A percentile compares a stretch with the other conserved stretches of the same genome.
These are phyloP conservation scores for Beauveria caledonica DNA, from an alignment of 2,329 filamentous ascomycete species.

Conservation along the genomic window DNA sequence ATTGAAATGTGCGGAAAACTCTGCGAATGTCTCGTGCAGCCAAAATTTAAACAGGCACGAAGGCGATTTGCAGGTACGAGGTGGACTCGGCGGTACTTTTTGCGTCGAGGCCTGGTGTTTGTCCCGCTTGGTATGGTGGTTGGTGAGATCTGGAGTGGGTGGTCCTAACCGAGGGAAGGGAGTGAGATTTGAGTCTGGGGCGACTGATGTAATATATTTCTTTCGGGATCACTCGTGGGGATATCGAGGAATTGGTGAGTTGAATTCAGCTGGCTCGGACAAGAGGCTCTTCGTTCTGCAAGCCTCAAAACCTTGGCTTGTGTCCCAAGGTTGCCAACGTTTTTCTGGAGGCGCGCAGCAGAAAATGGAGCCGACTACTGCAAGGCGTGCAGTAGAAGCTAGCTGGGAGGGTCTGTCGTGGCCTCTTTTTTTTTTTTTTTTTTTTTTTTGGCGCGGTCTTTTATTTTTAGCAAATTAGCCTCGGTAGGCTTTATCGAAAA, in stretches of 20 bases:
- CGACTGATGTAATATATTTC: not conserved
- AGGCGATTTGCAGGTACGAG: not conserved
- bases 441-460: not conserved
- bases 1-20: not conserved
- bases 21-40: not conserved
- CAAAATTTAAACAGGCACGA: not conserved
- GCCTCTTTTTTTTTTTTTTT: too few species aligned
- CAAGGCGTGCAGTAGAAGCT: not conserved
- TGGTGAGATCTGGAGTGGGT: not conserved
- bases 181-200: not conserved
- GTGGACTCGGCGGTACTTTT: conserved; percentile 6
- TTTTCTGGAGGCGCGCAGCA: not conserved
- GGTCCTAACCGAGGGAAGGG: not conserved
- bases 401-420: not conserved
- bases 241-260: not conserved
- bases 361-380: not conserved
- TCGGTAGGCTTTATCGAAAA: not conserved
- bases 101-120: not conserved
- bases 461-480: not conserved
- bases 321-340: not conserved
- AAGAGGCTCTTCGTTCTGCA: not conserved
- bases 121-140: not conserved
- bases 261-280: not conserved
- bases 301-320: not conserved
- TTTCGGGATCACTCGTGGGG: too few species aligned